Base-by-base conservation (phyloP, 768 basidiomycete species). In the Imleria badia region DNA sequence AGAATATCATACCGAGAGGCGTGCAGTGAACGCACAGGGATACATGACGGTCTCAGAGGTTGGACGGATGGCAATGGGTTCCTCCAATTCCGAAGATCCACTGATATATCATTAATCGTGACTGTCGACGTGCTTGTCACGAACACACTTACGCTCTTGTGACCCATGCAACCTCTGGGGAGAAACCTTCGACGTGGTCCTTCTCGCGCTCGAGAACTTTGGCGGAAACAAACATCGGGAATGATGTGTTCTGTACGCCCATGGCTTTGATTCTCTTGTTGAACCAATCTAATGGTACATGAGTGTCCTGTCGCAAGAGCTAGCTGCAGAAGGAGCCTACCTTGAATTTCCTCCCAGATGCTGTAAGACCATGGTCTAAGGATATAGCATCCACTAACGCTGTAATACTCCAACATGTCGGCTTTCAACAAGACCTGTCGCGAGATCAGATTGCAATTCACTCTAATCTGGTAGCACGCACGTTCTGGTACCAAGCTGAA, bases 11-110 rank as follows among this genome's bases (percentile, higher is more conserved):
- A 10, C 26, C 10, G 26, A 35, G 20, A 30, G 12, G 31, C 31
- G 15, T 20, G n/a, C 19, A 45, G 38, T 23, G 15, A 33, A 73
- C 89, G 63, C 67, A 94, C 92, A 97, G 31, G 96, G 96, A 75
- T 99, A 99, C 97, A 99, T 99, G 71, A 89, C 93, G 31, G 96
- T 99, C 73, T 99, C 96, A 0, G 95, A 98, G 0, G 96, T 99
- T 36, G 96, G 97, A 61, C 96, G 90, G 66, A 99, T 97, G 43
- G 96, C 96, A 60, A 99, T 93, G 36, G 92, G 95, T 68, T 98
- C 96, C 67, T 98, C 94, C 22, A 99, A 81, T 31, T 98, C 96
- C 19, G 92, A 93, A 59, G 81, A 82, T 44, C 97, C 97, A 49
- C 93, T 94, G 66, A 29, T 41, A 20, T 13, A 55, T 20, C 20